These are phyloP conservation scores for Claviceps maximensis DNA, from an alignment of 2,329 filamentous ascomycete species.

Conservation along the genomic window DNA sequence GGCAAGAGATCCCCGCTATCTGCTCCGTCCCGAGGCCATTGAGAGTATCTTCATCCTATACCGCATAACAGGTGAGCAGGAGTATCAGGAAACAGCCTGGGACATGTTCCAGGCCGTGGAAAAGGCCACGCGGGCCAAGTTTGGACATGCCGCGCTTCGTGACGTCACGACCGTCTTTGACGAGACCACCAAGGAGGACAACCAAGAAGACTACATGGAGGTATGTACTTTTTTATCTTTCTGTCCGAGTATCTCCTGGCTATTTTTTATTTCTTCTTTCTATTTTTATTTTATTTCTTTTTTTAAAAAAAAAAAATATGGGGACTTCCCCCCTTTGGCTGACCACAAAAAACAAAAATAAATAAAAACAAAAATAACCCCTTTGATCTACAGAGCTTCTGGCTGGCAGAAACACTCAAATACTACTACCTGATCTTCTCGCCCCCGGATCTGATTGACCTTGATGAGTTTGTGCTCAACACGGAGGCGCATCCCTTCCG, in stretches of 20 bases:
- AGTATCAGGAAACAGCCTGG: constrained; percentile 57
- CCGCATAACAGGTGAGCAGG: constrained; percentile 51
- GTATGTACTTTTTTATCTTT: background rate
- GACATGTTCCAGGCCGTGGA: constrained; percentile 54
- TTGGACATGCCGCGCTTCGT: constrained; percentile 49
- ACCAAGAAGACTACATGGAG: constrained; percentile 49
- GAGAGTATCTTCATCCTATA: constrained; percentile 72
- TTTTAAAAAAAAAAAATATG: too few species aligned
- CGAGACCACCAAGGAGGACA: constrained; percentile 28
- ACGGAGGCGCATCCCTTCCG: constrained; percentile 49
- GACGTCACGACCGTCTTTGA: constrained; percentile 34
- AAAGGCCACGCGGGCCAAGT: constrained; percentile 41
- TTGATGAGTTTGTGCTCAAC: constrained; percentile 55
- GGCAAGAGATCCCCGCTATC: constrained; percentile 43
- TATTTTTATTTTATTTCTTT: background rate
- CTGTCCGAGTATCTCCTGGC: too few species aligned
- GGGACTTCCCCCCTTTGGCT: too few species aligned
- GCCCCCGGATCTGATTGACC: constrained; percentile 39
- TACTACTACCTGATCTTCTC: constrained; percentile 61
- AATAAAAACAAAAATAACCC: too few species aligned
- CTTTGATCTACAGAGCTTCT: constrained; percentile 1
- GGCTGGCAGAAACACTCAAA: constrained; percentile 61
- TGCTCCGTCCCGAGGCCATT: constrained; percentile 63
- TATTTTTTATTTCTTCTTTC: background rate
- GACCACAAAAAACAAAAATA: too few species aligned